These are phyloP conservation scores for Chrysanthemum lavandulifolium DNA, from an alignment of 129 eudicot genomes.

Conservation along the genomic window DNA sequence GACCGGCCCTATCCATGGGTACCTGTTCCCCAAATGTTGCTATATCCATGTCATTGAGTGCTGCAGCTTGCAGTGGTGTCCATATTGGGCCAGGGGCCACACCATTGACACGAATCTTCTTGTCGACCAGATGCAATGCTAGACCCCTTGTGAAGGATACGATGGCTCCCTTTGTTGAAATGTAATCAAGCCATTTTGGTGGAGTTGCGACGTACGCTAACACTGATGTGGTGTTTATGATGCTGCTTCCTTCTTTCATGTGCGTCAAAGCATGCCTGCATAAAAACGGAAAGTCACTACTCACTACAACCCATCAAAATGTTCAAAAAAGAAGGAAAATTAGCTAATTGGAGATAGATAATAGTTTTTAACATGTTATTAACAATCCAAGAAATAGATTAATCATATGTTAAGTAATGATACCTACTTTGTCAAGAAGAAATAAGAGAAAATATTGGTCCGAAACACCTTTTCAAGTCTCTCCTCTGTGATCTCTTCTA, in stretches of 20 bases:
- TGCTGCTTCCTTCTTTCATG: background rate
- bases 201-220: background rate
- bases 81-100: background rate
- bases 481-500: conserved; percentile 68
- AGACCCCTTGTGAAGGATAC: background rate
- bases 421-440: conserved; percentile 56
- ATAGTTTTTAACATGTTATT: no score
- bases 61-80: background rate
- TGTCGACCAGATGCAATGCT: background rate
- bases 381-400: no score
- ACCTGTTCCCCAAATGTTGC: background rate
- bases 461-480: conserved; percentile 74
- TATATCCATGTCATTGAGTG: background rate
- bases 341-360: no score
- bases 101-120: background rate
- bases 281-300: no score
- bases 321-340: no score
- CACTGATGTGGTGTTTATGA: conserved; percentile 4
- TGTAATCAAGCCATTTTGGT: background rate
- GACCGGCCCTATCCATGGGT: background rate
- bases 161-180: background rate
- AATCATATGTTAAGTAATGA: background rate
- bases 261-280: background rate
- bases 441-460: conserved; percentile 65
- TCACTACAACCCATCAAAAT: no score